A percentile compares a stretch with the other conserved stretches of the same genome.
Conservation (phyloP, 2,329 filamentous ascomycete genomes). For the Pseudogymnoascus destructans region DNA sequence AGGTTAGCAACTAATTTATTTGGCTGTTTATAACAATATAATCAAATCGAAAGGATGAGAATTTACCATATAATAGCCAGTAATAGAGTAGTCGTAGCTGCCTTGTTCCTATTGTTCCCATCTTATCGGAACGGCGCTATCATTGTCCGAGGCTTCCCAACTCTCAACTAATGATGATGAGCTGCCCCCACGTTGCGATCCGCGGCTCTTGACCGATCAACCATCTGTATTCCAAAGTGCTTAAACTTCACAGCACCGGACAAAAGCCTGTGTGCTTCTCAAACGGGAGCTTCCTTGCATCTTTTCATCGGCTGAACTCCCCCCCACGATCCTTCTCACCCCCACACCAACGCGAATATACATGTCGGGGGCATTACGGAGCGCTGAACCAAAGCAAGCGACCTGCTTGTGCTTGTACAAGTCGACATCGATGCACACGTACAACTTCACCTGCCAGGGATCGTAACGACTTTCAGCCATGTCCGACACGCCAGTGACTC, state of each 20-base stretch:
- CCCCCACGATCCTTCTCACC: background rate
- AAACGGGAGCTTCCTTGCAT: background rate
- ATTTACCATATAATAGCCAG: background rate
- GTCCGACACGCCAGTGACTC: slow-evolving; percentile 25
- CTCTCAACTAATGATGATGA: slow-evolving; percentile 3
- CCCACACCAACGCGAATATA: background rate
- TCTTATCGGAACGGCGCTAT: slow-evolving; percentile 4
- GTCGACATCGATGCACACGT: slow-evolving; percentile 12
- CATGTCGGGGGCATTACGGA: slow-evolving; percentile 5
- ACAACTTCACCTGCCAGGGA: slow-evolving; percentile 13
- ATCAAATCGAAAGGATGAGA: background rate
- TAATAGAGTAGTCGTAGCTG: background rate
- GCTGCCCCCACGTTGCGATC: slow-evolving; percentile 7
- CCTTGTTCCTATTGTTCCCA: background rate
- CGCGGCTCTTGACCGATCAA: slow-evolving; percentile 2
- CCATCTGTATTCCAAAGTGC: background rate
- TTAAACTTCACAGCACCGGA: background rate
- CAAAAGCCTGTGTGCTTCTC: background rate
- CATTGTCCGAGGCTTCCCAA: slow-evolving; percentile 1
- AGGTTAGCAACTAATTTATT: background rate
- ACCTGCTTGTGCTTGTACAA: slow-evolving; percentile 4
- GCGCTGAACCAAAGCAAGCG: slow-evolving; percentile 8
- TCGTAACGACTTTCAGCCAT: slow-evolving; percentile 17
- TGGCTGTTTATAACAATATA: background rate
- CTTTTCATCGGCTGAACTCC: background rate